These are phyloP conservation scores for Alloascoidea hylecoeti DNA, from an alignment of 805 yeast species.

Conservation along the genomic window DNA sequence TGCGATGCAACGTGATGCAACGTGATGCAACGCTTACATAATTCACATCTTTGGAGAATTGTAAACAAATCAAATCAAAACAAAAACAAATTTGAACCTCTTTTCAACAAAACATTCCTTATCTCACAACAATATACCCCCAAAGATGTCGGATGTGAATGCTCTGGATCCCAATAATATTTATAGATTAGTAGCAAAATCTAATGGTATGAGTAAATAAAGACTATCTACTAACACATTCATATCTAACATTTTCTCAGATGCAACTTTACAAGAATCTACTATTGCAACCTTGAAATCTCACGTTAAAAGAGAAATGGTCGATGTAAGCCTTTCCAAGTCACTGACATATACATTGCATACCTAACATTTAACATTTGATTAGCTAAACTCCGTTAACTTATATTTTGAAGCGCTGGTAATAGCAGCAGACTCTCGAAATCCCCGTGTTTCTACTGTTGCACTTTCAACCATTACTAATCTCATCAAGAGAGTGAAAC, in stretches of 20 bases:
- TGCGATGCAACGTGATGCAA: too few species aligned
- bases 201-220: neutral
- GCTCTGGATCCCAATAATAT: neutral
- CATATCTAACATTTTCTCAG: neutral
- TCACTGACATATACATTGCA: neutral
- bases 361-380: neutral
- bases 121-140: too few species aligned
- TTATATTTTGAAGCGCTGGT: slow-evolving; percentile 14
- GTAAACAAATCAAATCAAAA: too few species aligned
- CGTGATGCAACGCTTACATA: too few species aligned
- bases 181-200: neutral
- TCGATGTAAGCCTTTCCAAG: neutral
- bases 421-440: slow-evolving; percentile 6
- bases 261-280: neutral
- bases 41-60: too few species aligned
- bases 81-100: too few species aligned
- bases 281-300: neutral
- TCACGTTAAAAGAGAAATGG: slow-evolving; percentile 1
- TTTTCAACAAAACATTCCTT: too few species aligned
- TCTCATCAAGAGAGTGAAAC: slow-evolving; percentile 25
- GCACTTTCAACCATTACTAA: slow-evolving; percentile 30
- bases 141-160: neutral
- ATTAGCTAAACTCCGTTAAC: neutral
- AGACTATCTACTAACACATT: neutral
- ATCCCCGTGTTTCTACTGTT: slow-evolving; percentile 6